A percentile compares a stretch with the other conserved stretches of the same genome.
Conservation (phyloP, 2,329 filamentous ascomycete genomes). For the Fusarium oligoseptatum region DNA sequence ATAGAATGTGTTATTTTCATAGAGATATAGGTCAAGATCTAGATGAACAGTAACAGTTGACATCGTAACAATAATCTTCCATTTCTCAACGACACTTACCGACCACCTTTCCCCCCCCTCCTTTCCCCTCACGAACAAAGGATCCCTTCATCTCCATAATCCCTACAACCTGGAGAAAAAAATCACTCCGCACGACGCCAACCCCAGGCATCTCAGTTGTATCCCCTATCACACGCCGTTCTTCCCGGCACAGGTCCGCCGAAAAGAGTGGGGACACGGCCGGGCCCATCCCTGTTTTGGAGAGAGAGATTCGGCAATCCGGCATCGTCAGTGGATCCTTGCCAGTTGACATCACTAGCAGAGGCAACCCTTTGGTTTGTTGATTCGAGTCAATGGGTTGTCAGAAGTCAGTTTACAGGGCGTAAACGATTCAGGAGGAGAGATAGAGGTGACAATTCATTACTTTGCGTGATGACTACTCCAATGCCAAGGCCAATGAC, state of each 20-base stretch:
- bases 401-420: not conserved
- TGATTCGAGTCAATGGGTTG: not conserved
- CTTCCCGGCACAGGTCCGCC: conserved; percentile 36
- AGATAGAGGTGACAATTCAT: not conserved
- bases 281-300: conserved; percentile 27
- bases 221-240: not conserved
- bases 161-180: conserved; percentile 16
- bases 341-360: conserved; percentile 27
- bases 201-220: not conserved
- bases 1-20: not conserved
- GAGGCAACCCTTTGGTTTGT: not conserved
- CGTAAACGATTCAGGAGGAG: not conserved
- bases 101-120: not conserved
- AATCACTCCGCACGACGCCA: conserved; percentile 8
- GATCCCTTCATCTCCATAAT: conserved; percentile 19
- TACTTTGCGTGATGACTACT: conserved; percentile 1
- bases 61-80: not conserved
- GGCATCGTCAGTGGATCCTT: conserved; percentile 36
- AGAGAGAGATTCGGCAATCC: conserved; percentile 36
- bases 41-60: not conserved
- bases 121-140: conserved; percentile 1
- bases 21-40: not conserved
- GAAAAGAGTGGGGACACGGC: conserved; percentile 21
- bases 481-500: not conserved
- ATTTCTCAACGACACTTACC: not conserved